phyloP scores from a whole-genome alignment of 2,329 filamentous ascomycete genomes.

The Calonectria pseudoreteaudii region DNA sequence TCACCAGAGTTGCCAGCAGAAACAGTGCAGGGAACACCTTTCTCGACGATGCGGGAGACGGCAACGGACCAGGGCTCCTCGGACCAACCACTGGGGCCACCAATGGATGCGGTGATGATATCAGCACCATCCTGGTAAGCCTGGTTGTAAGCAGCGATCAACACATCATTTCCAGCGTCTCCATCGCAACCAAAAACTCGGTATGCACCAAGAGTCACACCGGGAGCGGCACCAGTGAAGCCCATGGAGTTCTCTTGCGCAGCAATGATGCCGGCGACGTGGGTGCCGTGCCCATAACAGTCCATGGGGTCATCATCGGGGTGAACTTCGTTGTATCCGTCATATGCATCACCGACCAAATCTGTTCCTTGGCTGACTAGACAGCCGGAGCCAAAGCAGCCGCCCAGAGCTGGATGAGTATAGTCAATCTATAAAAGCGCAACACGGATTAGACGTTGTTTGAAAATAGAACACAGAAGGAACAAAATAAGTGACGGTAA shows the following conservation, averaged over 20 bases:
- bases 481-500: conserved; percentile 10
- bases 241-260: conserved; percentile 65
- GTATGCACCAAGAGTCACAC: conserved; percentile 67
- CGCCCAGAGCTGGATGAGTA: conserved; percentile 71
- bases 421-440: conserved; percentile 64
- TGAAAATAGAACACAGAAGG: too few relatives aligned
- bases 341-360: conserved; percentile 67
- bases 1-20: conserved; percentile 64
- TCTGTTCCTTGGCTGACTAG: conserved; percentile 70
- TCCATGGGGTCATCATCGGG: conserved; percentile 66
- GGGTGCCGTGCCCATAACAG: conserved; percentile 70
- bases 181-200: conserved; percentile 69
- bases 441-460: neutral
- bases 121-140: conserved; percentile 70
- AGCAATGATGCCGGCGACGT: conserved; percentile 72
- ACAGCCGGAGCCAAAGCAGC: conserved; percentile 71
- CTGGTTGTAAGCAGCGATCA: conserved; percentile 69
- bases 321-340: conserved; percentile 51
- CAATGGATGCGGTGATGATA: conserved; percentile 68
- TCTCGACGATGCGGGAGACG: conserved; percentile 64
- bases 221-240: conserved; percentile 70
- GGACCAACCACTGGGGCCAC: conserved; percentile 62
- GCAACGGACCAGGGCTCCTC: conserved; percentile 63
- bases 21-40: conserved; percentile 64
- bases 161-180: conserved; percentile 63